Percentiles rank a stretch among this genome's conserved stretches.
Conservation (phyloP, 2,329 filamentous ascomycete species). For the Paracamarosporium sp. region DNA sequence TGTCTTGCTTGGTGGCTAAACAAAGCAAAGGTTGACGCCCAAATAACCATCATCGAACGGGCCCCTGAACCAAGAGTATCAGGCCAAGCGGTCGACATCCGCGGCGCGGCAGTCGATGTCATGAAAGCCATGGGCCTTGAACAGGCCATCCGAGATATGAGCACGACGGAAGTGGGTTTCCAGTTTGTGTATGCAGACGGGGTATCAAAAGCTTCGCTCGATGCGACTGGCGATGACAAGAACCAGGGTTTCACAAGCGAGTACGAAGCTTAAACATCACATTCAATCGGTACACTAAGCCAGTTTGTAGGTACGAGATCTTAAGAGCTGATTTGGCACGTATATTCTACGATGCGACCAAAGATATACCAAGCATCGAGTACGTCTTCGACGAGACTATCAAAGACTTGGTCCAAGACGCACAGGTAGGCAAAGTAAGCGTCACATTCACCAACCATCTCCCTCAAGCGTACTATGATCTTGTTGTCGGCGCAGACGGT, state of each 20-base stretch:
- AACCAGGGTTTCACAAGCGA: conserved; percentile 60
- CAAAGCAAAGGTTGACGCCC: conserved; percentile 32
- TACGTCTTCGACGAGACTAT: conserved; percentile 45
- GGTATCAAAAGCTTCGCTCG: conserved; percentile 32
- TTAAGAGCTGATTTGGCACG: conserved; percentile 64
- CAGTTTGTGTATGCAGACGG: conserved; percentile 42
- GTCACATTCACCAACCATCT: conserved; percentile 48
- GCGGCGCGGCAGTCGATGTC: conserved; percentile 58
- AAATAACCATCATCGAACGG: conserved; percentile 53
- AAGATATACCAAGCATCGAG: conserved; percentile 28
- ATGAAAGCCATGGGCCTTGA: conserved; percentile 61
- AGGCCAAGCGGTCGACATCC: conserved; percentile 63
- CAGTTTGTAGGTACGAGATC: conserved; percentile 54
- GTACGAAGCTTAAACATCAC: conserved; percentile 27
- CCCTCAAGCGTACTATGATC: conserved; percentile 23
- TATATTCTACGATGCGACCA: conserved; percentile 56
- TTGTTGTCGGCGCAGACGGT: conserved; percentile 41
- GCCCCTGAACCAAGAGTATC: conserved; percentile 50
- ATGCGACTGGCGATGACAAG: conserved; percentile 45
- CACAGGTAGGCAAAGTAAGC: conserved; percentile 36
- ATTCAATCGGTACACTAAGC: not conserved
- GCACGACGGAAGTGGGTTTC: conserved; percentile 58
- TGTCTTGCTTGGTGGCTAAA: conserved; percentile 61
- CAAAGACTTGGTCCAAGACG: conserved; percentile 37
- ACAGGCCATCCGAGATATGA: conserved; percentile 44